Evolutionary conservation across 140 eudicot species (phyloP).

Genomic region (Artemisia princeps): DNA sequence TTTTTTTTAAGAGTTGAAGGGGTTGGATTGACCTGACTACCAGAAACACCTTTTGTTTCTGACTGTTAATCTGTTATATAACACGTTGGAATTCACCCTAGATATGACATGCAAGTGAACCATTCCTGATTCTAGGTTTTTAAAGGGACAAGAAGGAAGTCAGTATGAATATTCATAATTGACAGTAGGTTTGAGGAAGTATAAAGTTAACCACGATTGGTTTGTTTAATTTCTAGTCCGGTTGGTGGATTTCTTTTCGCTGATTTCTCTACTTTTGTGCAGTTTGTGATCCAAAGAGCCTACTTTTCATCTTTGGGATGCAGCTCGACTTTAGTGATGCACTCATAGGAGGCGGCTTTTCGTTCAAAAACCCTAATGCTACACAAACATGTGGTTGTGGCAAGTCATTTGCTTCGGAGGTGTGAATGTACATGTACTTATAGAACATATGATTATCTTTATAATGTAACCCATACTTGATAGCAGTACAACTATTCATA

Average conservation of each 20-base stretch:
- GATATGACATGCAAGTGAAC: background rate
- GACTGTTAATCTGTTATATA: too few species aligned
- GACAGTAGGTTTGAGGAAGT: too few species aligned
- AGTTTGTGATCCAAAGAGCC: constrained; percentile 99
- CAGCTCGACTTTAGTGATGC: constrained; percentile 96
- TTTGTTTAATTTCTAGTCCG: background rate
- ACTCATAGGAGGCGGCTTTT: constrained; percentile 93
- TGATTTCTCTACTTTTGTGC: constrained; percentile 25
- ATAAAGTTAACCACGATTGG: too few species aligned
- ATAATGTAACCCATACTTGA: constrained; percentile 8
- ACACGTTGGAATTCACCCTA: background rate
- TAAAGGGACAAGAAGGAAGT: too few species aligned
- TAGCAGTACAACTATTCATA: constrained; percentile 14
- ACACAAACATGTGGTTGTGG: constrained; percentile 99
- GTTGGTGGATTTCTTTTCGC: background rate
- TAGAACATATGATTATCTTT: constrained; percentile 12
- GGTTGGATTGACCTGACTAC: background rate
- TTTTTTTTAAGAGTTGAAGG: background rate
- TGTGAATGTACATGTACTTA: constrained; percentile 31
- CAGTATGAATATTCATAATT: too few species aligned
- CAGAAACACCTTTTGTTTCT: too few species aligned
- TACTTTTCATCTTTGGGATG: constrained; percentile 86
- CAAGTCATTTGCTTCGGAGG: constrained; percentile 84
- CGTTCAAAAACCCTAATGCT: constrained; percentile 91
- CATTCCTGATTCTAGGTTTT: background rate